Base-by-base conservation (phyloP, 768 basidiomycete species). In the Phylloporus sp. region DNA sequence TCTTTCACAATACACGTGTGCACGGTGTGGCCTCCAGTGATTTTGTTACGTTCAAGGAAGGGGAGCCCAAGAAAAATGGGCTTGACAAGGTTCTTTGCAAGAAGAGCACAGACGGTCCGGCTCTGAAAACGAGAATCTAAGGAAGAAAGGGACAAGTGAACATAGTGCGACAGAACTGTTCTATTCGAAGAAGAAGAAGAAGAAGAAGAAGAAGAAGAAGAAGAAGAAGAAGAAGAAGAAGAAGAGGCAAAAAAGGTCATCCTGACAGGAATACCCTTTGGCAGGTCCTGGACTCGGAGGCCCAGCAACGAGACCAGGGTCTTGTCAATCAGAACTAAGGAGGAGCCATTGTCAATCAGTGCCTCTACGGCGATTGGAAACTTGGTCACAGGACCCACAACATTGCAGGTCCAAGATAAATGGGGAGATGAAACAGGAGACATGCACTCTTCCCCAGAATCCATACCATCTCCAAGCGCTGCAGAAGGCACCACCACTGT, bases 51-150 rank as follows among this genome's bases (percentile, higher is more conserved):
- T 16, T 40, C 22, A 0, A 75, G 58, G 28, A 69, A 75, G 0
- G 72, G 73, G 0, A 67, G 43, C 0, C 73, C 71, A 0, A 76
- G 57, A 1, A 76, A n/a, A n/a, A n/a, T n/a, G n/a, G n/a, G n/a
- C n/a, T n/a, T n/a, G n/a, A n/a, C n/a, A n/a, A n/a, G n/a, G n/a
- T n/a, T n/a, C n/a, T n/a, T n/a, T n/a, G n/a, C n/a, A n/a, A n/a
- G n/a, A n/a, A n/a, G n/a, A n/a, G n/a, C n/a, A n/a, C n/a, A n/a
- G n/a, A n/a, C n/a, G n/a, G n/a, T n/a, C n/a, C n/a, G n/a, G n/a
- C n/a, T n/a, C n/a, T n/a, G n/a, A n/a, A n/a, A n/a, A n/a, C n/a
- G n/a, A n/a, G n/a, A n/a, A n/a, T n/a, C n/a, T n/a, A n/a, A n/a
- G n/a, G n/a, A n/a, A n/a, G n/a, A n/a, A n/a, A n/a, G n/a, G n/a